Percentiles rank a stretch among this genome's conserved stretches.
These are phyloP conservation scores for Acidiella bohemica DNA, from an alignment of 495 filamentous ascomycete species.

Conservation along the genomic window DNA sequence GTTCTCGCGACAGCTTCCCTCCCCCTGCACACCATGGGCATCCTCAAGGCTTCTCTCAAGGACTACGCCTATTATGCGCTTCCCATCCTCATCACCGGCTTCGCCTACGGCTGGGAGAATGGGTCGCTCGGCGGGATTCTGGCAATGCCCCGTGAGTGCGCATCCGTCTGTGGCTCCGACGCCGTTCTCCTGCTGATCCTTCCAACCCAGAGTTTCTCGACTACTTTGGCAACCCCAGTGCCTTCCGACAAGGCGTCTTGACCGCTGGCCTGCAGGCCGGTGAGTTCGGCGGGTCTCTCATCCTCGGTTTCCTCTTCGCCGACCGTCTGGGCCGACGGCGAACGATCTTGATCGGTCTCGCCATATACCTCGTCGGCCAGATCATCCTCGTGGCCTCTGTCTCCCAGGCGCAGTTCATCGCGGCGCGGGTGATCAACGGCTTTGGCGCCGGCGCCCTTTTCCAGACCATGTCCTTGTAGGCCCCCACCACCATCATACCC, in stretches of 20 bases:
- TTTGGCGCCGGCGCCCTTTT: not conserved
- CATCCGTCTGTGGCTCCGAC: too few relatives aligned
- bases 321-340: not conserved
- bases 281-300: not conserved
- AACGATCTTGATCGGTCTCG: not conserved
- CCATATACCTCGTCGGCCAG: not conserved
- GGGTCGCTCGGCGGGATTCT: slow-evolving; percentile 77
- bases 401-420: not conserved
- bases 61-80: not conserved
- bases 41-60: too few relatives aligned
- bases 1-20: too few relatives aligned
- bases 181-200: too few relatives aligned
- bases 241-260: not conserved
- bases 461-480: slow-evolving; percentile 2
- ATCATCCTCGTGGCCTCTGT: not conserved
- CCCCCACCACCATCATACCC: too few relatives aligned
- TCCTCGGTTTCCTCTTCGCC: not conserved
- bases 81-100: not conserved
- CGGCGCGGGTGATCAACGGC: not conserved
- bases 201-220: not conserved
- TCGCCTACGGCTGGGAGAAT: slow-evolving; percentile 47
- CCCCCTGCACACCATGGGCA: too few relatives aligned
- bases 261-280: not conserved
- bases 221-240: not conserved
- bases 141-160: too few relatives aligned